Conservation (phyloP, 768 basidiomycete species). For the Phaeolepiota aurea region DNA sequence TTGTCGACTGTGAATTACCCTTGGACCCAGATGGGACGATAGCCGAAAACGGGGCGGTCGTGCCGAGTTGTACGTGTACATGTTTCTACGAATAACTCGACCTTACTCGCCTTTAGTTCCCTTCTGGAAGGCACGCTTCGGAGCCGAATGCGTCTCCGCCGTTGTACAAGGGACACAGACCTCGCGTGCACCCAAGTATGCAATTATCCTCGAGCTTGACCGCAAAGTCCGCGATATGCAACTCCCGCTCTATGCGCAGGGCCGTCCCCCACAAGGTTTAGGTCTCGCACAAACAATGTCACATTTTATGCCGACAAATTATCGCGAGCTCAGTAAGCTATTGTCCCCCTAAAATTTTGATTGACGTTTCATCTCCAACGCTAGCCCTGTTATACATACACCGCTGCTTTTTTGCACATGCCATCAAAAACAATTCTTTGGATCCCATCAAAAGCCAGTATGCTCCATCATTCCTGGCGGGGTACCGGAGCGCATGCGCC, state of each 20-base stretch:
- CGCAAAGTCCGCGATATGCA: constrained; percentile 64
- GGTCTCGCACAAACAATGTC: constrained; percentile 60
- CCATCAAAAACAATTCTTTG: constrained; percentile 50
- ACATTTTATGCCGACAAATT: constrained; percentile 69
- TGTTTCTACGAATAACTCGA: neutral
- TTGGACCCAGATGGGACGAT: constrained; percentile 51
- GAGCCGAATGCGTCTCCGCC: constrained; percentile 55
- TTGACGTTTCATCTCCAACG: neutral
- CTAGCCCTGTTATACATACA: constrained; percentile 67
- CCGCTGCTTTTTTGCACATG: constrained; percentile 71
- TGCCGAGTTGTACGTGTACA: constrained; percentile 47
- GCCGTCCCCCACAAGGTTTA: constrained; percentile 34
- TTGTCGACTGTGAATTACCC: constrained; percentile 66
- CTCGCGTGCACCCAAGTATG: constrained; percentile 54
- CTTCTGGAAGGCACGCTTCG: constrained; percentile 64
- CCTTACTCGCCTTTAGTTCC: constrained; percentile 32
- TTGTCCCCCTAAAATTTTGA: constrained; percentile 2
- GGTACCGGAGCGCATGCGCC: constrained; percentile 58
- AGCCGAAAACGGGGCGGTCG: constrained; percentile 45
- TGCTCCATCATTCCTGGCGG: constrained; percentile 59
- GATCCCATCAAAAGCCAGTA: constrained; percentile 66
- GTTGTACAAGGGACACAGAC: constrained; percentile 63
- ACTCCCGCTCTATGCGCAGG: constrained; percentile 53
- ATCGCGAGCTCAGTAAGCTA: constrained; percentile 56
- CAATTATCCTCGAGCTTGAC: constrained; percentile 55